Percentiles rank a stretch among this genome's conserved stretches.
These are phyloP conservation scores for Scedosporium dehoogii DNA, from an alignment of 2,329 filamentous ascomycete species.

Conservation along the genomic window DNA sequence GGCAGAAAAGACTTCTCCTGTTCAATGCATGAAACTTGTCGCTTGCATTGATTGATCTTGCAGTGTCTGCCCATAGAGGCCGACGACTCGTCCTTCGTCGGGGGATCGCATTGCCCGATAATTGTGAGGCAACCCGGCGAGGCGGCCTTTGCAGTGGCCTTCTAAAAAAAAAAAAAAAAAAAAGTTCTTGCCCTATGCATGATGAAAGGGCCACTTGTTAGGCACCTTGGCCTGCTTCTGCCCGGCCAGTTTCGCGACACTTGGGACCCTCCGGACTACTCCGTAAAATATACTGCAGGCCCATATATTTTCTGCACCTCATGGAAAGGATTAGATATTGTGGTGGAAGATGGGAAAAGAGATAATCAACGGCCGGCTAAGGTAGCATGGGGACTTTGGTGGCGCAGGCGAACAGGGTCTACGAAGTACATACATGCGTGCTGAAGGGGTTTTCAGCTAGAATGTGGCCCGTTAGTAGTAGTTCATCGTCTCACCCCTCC, in stretches of 20 bases:
- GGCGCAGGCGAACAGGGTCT: background rate
- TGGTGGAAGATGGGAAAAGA: background rate
- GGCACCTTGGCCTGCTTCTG: too few relatives aligned
- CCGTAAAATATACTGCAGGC: background rate
- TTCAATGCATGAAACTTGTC: too few relatives aligned
- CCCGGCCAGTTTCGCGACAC: too few relatives aligned
- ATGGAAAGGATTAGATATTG: background rate
- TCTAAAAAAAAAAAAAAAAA: too few relatives aligned
- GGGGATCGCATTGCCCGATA: too few relatives aligned
- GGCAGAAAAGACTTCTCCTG: too few relatives aligned
- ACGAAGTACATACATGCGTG: too few relatives aligned
- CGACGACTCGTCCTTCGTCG: too few relatives aligned
- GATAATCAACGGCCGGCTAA: background rate
- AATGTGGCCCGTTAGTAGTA: background rate
- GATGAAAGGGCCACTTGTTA: background rate
- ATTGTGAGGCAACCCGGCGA: too few relatives aligned
- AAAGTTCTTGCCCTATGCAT: background rate
- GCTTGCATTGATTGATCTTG: too few relatives aligned
- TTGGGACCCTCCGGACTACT: background rate
- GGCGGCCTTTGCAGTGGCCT: too few relatives aligned
- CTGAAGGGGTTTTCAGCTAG: slow-evolving; percentile 1
- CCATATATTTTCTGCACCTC: background rate
- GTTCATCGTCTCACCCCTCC: background rate
- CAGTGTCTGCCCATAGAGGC: too few relatives aligned
- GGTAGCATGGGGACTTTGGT: background rate